Conservation (phyloP, 176 grass and related monocot genomes). For the Rhynchospora pubera region DNA sequence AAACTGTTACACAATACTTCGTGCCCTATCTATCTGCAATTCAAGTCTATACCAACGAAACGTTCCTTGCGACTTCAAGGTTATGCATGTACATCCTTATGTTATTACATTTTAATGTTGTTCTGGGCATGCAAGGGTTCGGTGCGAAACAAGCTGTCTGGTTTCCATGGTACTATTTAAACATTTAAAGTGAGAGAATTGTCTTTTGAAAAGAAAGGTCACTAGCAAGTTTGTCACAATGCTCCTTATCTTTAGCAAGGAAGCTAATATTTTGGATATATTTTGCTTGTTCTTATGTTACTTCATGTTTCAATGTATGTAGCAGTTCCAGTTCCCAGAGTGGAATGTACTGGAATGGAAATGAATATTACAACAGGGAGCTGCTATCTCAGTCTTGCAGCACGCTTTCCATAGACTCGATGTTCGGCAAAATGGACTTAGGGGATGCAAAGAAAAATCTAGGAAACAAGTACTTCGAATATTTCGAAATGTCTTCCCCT, state of each 20-base stretch:
- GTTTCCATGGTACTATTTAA: not conserved
- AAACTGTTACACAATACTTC: conserved; percentile 56
- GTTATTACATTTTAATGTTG: not conserved
- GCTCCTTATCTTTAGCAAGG: not conserved
- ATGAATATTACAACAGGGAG: conserved; percentile 41
- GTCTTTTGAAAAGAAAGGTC: not conserved
- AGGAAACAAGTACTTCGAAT: conserved; percentile 68
- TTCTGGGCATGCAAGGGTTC: conserved; percentile 31
- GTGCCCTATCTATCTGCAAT: conserved; percentile 73
- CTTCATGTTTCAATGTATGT: not conserved
- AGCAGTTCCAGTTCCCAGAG: conserved; percentile 54
- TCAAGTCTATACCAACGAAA: conserved; percentile 67
- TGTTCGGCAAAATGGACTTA: conserved; percentile 31
- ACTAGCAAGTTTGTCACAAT: not conserved
- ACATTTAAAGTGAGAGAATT: not conserved
- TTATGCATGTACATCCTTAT: conserved; percentile 4
- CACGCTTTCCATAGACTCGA: conserved; percentile 39
- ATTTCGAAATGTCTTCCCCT: conserved; percentile 71
- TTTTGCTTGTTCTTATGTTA: not conserved
- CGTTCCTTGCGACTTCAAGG: conserved; percentile 38
- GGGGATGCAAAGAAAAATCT: conserved; percentile 29
- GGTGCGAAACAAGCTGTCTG: not conserved
- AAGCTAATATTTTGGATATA: not conserved
- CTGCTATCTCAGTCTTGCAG: conserved; percentile 48
- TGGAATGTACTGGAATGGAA: conserved; percentile 39